Evolutionary conservation across 352 stramenopile species (phyloP).

Genomic region (Globisporangium emineosum): DNA sequence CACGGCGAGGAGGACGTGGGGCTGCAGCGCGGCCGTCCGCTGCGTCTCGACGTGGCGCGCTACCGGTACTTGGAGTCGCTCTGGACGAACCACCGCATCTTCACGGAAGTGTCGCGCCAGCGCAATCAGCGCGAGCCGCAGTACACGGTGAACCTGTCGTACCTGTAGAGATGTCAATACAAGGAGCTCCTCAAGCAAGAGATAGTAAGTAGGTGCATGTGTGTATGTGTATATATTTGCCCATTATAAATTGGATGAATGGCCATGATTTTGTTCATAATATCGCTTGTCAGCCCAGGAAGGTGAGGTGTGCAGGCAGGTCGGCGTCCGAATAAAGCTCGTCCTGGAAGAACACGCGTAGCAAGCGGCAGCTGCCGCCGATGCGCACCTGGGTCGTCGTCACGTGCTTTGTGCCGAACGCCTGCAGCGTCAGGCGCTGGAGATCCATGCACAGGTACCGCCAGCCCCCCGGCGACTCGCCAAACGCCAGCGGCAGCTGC

Average conservation of each 20-base stretch:
- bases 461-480: conserved; percentile 35
- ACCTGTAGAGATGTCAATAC: conserved; percentile 46
- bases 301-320: conserved; percentile 62
- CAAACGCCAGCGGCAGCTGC: conserved; percentile 64
- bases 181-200: not conserved
- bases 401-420: conserved; percentile 71
- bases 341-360: conserved; percentile 81
- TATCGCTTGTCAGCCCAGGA: conserved; percentile 37
- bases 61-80: conserved; percentile 77
- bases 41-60: conserved; percentile 70
- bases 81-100: conserved; percentile 84
- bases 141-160: conserved; percentile 85
- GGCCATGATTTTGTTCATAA: not conserved
- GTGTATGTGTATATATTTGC: conserved; percentile 9
- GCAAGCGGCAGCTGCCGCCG: conserved; percentile 59
- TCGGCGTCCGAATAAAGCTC: conserved; percentile 68
- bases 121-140: conserved; percentile 86
- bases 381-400: conserved; percentile 68
- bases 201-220: conserved; percentile 9
- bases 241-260: conserved; percentile 1
- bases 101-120: conserved; percentile 80
- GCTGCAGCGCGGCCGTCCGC: conserved; percentile 70
- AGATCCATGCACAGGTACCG: conserved; percentile 78
- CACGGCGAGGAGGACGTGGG: conserved; percentile 85
- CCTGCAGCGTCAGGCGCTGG: conserved; percentile 57